These are phyloP conservation scores for Volvox carteri DNA, from an alignment of 163 green algal species.

Conservation along the genomic window DNA sequence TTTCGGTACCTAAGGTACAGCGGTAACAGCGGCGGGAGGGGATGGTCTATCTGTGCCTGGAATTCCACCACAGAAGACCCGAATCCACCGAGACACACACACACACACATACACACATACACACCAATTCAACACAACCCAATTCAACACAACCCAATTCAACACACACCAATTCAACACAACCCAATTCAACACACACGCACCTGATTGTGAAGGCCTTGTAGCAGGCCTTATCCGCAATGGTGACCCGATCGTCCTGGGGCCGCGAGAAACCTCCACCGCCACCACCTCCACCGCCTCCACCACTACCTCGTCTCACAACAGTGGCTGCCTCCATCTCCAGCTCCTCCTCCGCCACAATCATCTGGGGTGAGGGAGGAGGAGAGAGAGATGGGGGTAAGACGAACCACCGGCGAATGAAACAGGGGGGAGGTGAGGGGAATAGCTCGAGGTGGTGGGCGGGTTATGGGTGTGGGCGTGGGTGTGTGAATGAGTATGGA, in stretches of 20 bases:
- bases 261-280: not conserved
- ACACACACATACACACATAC: not conserved
- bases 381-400: too few species aligned
- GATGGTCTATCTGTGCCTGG: too few species aligned
- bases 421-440: too few species aligned
- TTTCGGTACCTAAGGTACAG: too few species aligned
- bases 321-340: not conserved
- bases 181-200: not conserved
- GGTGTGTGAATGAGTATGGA: not conserved
- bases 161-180: too few species aligned
- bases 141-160: too few species aligned
- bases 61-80: not conserved
- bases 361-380: conserved; percentile 12
- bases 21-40: too few species aligned
- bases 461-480: not conserved
- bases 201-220: conserved; percentile 36
- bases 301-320: not conserved
- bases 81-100: not conserved
- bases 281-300: not conserved
- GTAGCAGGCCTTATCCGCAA: conserved; percentile 12
- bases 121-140: too few species aligned
- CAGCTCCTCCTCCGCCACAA: conserved; percentile 49
- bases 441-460: too few species aligned
- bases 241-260: conserved; percentile 29
- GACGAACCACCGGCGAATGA: too few species aligned